A percentile compares a stretch with the other conserved stretches of the same genome.
phyloP scores from a whole-genome alignment of 2,329 filamentous ascomycete genomes.

The Ophiocordyceps camponoti-rufipedis region DNA sequence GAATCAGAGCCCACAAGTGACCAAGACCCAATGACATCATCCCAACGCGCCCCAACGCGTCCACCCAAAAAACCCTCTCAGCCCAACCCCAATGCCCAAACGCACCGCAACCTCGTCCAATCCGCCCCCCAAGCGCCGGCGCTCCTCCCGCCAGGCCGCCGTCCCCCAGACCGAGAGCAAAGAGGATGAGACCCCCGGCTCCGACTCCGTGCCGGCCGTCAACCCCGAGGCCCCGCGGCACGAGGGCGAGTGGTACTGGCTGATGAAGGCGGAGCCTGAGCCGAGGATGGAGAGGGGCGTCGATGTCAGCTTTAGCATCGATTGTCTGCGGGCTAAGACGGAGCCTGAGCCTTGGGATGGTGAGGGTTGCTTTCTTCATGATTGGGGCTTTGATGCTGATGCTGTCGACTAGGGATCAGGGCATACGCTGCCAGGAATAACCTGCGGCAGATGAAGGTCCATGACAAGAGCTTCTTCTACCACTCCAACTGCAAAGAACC shows the following conservation, averaged over 20 bases:
- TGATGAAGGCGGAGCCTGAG: constrained; percentile 80
- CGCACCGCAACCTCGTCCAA: constrained; percentile 1
- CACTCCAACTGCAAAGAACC: constrained; percentile 86
- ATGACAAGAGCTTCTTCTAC: constrained; percentile 92
- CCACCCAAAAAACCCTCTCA: neutral
- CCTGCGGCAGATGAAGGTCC: constrained; percentile 76
- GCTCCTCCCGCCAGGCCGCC: constrained; percentile 9
- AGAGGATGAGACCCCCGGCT: constrained; percentile 4
- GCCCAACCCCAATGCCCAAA: too few relatives aligned
- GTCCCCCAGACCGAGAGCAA: neutral
- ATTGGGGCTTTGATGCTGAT: neutral
- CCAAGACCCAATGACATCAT: too few relatives aligned
- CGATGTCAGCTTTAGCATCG: constrained; percentile 87
- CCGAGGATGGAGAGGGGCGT: constrained; percentile 70
- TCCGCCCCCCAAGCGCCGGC: constrained; percentile 8
- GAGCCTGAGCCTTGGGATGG: constrained; percentile 86
- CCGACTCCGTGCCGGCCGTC: constrained; percentile 15
- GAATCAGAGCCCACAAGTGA: too few relatives aligned
- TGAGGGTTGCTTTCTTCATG: constrained; percentile 12
- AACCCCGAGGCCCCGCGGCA: constrained; percentile 21
- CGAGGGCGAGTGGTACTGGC: constrained; percentile 43
- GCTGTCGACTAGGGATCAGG: constrained; percentile 21
- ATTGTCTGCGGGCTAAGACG: constrained; percentile 57
- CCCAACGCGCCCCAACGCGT: too few relatives aligned
- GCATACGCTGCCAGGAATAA: constrained; percentile 63